phyloP scores from a whole-genome alignment of 768 basidiomycete species.

The Phaeotremella fagi region DNA sequence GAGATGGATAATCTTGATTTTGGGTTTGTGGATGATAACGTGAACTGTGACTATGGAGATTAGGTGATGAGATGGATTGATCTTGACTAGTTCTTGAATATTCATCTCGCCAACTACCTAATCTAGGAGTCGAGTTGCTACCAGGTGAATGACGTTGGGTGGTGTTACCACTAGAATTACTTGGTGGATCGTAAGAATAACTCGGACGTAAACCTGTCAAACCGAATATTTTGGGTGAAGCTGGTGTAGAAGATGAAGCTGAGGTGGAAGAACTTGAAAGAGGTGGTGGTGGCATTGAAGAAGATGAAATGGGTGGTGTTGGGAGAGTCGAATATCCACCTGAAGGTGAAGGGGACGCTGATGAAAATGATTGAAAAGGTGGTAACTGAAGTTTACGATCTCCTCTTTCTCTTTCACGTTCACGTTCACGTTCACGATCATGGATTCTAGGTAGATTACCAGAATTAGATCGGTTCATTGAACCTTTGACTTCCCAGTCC shows the following conservation, averaged over 20 bases:
- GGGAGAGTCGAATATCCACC: not conserved
- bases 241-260: not conserved
- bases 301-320: not conserved
- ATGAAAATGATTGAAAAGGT: not conserved
- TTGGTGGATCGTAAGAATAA: not conserved
- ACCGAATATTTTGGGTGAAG: not conserved
- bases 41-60: not conserved
- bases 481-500: not conserved
- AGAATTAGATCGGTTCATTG: not conserved
- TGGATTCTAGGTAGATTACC: not conserved
- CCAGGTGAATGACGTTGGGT: not conserved
- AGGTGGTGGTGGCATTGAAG: not conserved
- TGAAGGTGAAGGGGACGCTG: not conserved
- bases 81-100: not conserved
- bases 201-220: slow-evolving; percentile 1
- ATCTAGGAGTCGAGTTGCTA: not conserved
- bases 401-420: not conserved
- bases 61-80: not conserved
- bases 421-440: too few relatives aligned
- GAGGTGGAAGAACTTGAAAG: not conserved
- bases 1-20: not conserved
- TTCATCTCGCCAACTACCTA: not conserved
- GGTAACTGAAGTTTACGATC: not conserved
- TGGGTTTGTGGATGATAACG: not conserved
- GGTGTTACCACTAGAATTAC: not conserved